Evolutionary conservation across 257 asterid species (phyloP).

Genomic region (Capsicum baccatum): DNA sequence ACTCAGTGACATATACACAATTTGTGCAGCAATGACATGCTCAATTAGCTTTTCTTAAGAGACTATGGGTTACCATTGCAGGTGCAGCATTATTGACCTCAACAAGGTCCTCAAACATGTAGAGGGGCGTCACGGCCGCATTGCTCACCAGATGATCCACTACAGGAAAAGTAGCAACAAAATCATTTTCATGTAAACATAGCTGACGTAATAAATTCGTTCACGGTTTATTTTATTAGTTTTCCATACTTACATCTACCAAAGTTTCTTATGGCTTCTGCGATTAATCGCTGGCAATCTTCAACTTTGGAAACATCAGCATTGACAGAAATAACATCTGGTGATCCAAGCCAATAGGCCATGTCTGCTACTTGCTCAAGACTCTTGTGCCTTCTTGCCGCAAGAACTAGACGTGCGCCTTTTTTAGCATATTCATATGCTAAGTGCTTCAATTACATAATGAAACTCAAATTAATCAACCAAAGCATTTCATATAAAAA

Average conservation of each 20-base stretch:
- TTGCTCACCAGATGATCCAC: slow-evolving; percentile 72
- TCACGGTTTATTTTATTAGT: neutral
- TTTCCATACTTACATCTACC: slow-evolving; percentile 53
- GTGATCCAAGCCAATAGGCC: slow-evolving; percentile 63
- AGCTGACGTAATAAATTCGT: neutral
- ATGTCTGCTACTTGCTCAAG: slow-evolving; percentile 60
- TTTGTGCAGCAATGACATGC: neutral
- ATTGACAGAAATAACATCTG: slow-evolving; percentile 49
- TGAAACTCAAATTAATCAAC: neutral
- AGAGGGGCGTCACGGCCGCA: slow-evolving; percentile 61
- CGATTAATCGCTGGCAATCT: slow-evolving; percentile 61
- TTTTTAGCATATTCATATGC: slow-evolving; percentile 77
- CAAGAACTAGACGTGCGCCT: slow-evolving; percentile 68
- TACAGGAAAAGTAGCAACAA: neutral
- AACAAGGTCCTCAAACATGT: slow-evolving; percentile 57
- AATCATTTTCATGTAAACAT: neutral
- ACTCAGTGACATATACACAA: neutral
- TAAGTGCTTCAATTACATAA: slow-evolving; percentile 49
- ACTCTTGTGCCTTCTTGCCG: slow-evolving; percentile 64
- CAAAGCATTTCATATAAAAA: neutral
- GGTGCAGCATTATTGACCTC: slow-evolving; percentile 52
- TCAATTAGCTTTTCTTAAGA: neutral
- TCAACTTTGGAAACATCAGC: slow-evolving; percentile 59
- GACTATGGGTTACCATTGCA: slow-evolving; percentile 50
- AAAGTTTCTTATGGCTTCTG: slow-evolving; percentile 52